A percentile compares a stretch with the other conserved stretches of the same genome.
phyloP scores from a whole-genome alignment of 768 basidiomycete genomes.

The Auricularia heimuer region DNA sequence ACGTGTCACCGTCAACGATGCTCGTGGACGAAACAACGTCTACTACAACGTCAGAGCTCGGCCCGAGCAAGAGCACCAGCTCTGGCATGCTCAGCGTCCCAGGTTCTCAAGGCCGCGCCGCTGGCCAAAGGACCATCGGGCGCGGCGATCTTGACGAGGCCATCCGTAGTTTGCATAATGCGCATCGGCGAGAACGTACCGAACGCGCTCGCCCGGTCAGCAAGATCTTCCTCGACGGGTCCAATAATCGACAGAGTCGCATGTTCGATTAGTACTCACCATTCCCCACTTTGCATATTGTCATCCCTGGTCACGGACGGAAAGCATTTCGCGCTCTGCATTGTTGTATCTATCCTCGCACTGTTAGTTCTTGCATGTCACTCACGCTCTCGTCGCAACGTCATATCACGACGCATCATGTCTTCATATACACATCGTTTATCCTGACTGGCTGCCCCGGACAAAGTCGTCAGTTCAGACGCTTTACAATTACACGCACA shows the following conservation, averaged over 20 bases:
- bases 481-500: background rate
- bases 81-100: constrained; percentile 12
- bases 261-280: constrained; percentile 14
- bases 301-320: background rate
- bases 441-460: background rate
- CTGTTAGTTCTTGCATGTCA: background rate
- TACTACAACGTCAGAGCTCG: constrained; percentile 13
- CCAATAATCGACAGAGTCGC: constrained; percentile 18
- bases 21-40: constrained; percentile 11
- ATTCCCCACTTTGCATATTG: too few relatives aligned
- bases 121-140: constrained; percentile 46
- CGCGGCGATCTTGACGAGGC: constrained; percentile 79
- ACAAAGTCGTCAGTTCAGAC: background rate
- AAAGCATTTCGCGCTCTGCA: background rate
- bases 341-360: background rate
- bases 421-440: background rate
- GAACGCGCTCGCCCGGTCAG: constrained; percentile 50
- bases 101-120: constrained; percentile 32
- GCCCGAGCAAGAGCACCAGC: background rate
- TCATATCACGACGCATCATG: background rate
- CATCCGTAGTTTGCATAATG: constrained; percentile 68
- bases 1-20: constrained; percentile 10
- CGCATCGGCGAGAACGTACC: constrained; percentile 39
- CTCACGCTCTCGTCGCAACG: background rate
- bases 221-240: constrained; percentile 74